Conservation (phyloP, 2,329 filamentous ascomycete species). For the Aspergillus sergii region DNA sequence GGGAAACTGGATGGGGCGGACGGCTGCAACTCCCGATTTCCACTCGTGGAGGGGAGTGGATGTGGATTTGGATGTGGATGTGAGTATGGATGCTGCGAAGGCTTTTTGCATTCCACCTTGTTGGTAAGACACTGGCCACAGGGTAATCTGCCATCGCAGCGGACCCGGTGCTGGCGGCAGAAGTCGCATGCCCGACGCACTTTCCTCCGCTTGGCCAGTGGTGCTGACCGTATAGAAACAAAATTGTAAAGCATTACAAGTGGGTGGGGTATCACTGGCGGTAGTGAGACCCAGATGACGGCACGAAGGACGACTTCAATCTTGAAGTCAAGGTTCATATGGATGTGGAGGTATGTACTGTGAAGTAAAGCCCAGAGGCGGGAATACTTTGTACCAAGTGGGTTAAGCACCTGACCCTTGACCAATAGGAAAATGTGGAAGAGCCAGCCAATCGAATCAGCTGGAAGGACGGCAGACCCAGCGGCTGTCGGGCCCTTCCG, state of each 20-base stretch:
- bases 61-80: background rate
- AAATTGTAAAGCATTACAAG: background rate
- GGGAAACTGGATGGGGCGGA: background rate
- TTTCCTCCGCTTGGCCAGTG: conserved; percentile 15
- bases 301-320: background rate
- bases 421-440: background rate
- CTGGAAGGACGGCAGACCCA: background rate
- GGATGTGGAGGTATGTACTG: background rate
- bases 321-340: background rate
- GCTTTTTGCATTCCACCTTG: conserved; percentile 12
- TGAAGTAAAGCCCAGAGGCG: background rate
- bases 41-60: background rate
- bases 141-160: conserved; percentile 22
- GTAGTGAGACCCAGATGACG: background rate
- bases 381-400: no score
- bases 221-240: background rate
- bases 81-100: background rate
- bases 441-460: background rate
- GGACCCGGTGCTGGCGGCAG: conserved; percentile 26
- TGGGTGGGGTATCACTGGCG: background rate
- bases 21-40: background rate
- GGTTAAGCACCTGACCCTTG: background rate
- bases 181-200: conserved; percentile 23
- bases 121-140: conserved; percentile 24
- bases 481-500: no score